Base-by-base conservation (phyloP, 352 stramenopile species). In the Halophytophthora batemanensis region DNA sequence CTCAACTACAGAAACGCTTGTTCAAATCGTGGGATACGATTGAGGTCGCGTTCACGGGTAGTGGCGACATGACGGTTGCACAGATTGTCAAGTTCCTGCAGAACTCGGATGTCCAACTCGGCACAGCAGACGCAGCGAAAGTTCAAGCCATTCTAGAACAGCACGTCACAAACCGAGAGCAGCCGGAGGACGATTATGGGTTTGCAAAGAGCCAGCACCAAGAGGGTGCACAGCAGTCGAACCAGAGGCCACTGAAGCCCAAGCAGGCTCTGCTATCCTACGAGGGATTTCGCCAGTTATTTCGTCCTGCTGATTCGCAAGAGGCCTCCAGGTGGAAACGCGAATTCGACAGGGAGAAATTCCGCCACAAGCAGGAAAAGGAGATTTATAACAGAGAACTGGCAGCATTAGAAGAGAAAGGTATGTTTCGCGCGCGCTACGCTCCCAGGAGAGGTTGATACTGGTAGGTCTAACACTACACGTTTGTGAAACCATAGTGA, bases 1-100 rank as follows among this genome's bases (percentile, higher is more conserved):
- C 69, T 2, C 77, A 87, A 39, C 55, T 90, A 0, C 74, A 87
- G 51, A 87, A 86, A 45, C 68, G 79, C n/a, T 59, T 90, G 19
- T 73, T 72, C 29, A 74, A 68, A 21, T 84, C 72, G 28, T 88
- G 77, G 79, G 79, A 86, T 36, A 82, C 72, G 2, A 88, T 90
- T 46, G 74, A 90, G 54, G 75, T 85, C 44, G 74, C 79, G 22
- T 82, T 90, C 49, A 61, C 70, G 0, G 75, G 74, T 1, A 86
- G 74, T 40, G 77, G 77, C 0, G 74, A 87, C n/a, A 79, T 90
- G 55, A 84, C 69, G 0, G 51, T 77, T 5, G 48, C 65, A 1
- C 79, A 90, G 42, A 85, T 90, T 45, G 56, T 85, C 33, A 88
- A 90, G 36, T 87, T 90, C 33, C 50, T 90, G 13, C 72, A 86